Evolutionary conservation across 2,329 filamentous ascomycete genomes (phyloP).

Genomic region (Cordyceps farinosa): DNA sequence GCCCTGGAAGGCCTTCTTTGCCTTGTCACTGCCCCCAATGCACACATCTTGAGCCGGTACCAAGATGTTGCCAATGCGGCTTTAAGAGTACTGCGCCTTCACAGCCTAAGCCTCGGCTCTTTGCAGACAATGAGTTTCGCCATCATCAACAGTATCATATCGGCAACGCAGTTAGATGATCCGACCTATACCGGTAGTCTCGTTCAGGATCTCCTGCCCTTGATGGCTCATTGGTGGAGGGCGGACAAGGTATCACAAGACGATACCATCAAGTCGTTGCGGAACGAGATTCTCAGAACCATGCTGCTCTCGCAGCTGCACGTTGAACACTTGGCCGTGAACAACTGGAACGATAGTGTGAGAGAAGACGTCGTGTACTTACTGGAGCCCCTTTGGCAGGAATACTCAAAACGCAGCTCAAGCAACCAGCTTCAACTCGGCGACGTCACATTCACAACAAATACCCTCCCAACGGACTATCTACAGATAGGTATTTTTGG

Average conservation of each 20-base stretch:
- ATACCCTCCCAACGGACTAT: conserved; percentile 40
- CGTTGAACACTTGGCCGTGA: conserved; percentile 53
- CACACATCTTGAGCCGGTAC: conserved; percentile 38
- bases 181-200: conserved; percentile 58
- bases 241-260: conserved; percentile 61
- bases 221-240: conserved; percentile 75
- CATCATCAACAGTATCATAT: conserved; percentile 68
- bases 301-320: conserved; percentile 65
- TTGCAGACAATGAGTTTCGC: conserved; percentile 72
- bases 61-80: conserved; percentile 54
- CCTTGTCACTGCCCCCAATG: conserved; percentile 9
- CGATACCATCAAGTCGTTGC: conserved; percentile 58
- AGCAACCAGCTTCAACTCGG: conserved; percentile 73
- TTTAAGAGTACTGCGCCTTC: conserved; percentile 58
- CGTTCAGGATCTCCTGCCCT: conserved; percentile 60
- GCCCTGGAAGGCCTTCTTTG: conserved; percentile 58
- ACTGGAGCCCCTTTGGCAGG: conserved; percentile 66
- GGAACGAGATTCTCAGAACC: conserved; percentile 73
- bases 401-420: conserved; percentile 71
- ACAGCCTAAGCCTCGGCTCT: conserved; percentile 55
- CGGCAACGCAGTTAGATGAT: conserved; percentile 64
- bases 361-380: conserved; percentile 59
- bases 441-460: conserved; percentile 61
- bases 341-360: conserved; percentile 38
- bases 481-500: conserved; percentile 50